phyloP scores from a whole-genome alignment of 2,329 filamentous ascomycete species.

The Laburnicola sp. region DNA sequence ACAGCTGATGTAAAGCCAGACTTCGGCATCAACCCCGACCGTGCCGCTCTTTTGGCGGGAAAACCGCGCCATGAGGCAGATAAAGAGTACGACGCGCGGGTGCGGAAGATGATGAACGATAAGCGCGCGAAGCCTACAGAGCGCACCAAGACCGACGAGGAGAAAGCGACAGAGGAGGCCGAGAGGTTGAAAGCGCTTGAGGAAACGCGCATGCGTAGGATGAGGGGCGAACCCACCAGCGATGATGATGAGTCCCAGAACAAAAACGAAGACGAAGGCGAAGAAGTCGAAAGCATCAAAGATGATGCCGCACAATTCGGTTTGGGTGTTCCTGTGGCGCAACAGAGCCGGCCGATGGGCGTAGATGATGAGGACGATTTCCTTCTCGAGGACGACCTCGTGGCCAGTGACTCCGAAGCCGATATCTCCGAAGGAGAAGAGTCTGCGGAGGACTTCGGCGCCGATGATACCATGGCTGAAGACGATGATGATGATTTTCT shows the following conservation, averaged over 20 bases:
- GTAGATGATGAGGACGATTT: constrained; percentile 95
- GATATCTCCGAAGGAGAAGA: constrained; percentile 36
- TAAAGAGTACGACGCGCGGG: constrained; percentile 82
- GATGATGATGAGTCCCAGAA: constrained; percentile 65
- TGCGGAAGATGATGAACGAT: constrained; percentile 82
- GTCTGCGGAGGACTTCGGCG: constrained; percentile 36
- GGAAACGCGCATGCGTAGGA: constrained; percentile 77
- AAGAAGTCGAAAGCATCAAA: constrained; percentile 31
- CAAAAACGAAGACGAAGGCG: constrained; percentile 45
- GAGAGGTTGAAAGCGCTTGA: constrained; percentile 78
- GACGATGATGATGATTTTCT: constrained; percentile 56
- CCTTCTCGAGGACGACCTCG: constrained; percentile 81
- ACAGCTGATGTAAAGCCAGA: constrained; percentile 44
- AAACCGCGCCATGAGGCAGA: constrained; percentile 70
- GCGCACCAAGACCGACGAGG: constrained; percentile 70
- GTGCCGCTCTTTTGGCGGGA: constrained; percentile 62
- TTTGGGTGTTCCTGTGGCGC: constrained; percentile 60
- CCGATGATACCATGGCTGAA: constrained; percentile 44
- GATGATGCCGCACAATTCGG: constrained; percentile 66
- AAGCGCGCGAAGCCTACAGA: constrained; percentile 82
- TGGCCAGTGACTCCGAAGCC: constrained; percentile 74
- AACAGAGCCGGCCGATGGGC: constrained; percentile 38
- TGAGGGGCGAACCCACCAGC: constrained; percentile 80
- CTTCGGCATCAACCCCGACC: constrained; percentile 61
- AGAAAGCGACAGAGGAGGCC: constrained; percentile 68